phyloP scores from a whole-genome alignment of 148 eudicot species.

The Linanthus parryae region DNA sequence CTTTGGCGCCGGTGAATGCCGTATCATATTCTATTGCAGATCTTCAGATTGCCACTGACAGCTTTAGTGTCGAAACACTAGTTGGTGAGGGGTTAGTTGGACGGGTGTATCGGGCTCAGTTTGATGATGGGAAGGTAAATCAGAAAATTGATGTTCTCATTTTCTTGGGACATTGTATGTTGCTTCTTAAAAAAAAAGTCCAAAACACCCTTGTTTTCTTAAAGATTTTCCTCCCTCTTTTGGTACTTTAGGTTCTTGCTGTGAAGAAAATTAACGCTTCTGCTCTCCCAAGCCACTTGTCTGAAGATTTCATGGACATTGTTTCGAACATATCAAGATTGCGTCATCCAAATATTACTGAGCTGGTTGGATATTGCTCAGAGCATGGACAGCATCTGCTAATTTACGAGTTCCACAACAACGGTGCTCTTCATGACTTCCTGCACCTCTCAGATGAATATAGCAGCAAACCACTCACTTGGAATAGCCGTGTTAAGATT shows the following conservation, averaged over 20 bases:
- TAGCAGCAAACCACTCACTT: constrained; percentile 72
- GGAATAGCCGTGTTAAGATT: constrained; percentile 95
- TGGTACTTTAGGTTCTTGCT: constrained; percentile 61
- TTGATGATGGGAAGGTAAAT: constrained; percentile 90
- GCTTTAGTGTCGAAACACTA: constrained; percentile 74
- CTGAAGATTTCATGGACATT: constrained; percentile 68
- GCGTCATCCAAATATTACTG: constrained; percentile 75
- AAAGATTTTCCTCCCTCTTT: too few species aligned
- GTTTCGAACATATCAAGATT: constrained; percentile 68
- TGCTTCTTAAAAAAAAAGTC: too few species aligned
- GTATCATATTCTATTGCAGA: constrained; percentile 85
- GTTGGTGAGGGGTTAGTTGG: constrained; percentile 91
- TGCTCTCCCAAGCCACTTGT: constrained; percentile 36
- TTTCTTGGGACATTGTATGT: too few species aligned
- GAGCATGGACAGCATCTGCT: constrained; percentile 92
- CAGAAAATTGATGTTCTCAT: too few species aligned
- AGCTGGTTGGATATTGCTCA: constrained; percentile 90
- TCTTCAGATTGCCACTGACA: constrained; percentile 86
- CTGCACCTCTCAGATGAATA: constrained; percentile 79
- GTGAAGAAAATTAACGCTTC: constrained; percentile 86
- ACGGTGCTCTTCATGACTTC: constrained; percentile 81
- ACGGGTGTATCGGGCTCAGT: constrained; percentile 77
- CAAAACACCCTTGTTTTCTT: too few species aligned
- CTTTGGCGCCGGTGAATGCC: constrained; percentile 47
- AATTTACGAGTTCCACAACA: constrained; percentile 70